A percentile compares a stretch with the other conserved stretches of the same genome.
Conservation (phyloP, 805 yeast species). For the Pichia scutulata region DNA sequence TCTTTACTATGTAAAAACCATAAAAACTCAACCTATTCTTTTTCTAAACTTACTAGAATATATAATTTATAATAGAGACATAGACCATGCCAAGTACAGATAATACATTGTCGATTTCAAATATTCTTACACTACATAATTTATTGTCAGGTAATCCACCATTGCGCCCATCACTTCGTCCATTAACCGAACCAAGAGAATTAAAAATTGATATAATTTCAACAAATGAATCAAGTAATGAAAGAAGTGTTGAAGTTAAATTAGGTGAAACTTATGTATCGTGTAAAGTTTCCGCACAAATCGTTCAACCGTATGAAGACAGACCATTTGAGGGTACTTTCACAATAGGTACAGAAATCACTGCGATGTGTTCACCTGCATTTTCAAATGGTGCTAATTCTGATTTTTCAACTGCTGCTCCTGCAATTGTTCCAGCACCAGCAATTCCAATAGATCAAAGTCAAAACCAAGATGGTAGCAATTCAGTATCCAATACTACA, state of each 20-base stretch:
- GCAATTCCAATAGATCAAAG: background rate
- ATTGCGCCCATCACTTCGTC: slow-evolving; percentile 11
- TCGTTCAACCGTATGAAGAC: slow-evolving; percentile 77
- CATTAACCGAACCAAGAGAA: slow-evolving; percentile 9
- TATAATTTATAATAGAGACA: background rate
- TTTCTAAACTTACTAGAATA: background rate
- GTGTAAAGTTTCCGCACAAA: slow-evolving; percentile 67
- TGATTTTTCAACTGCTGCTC: slow-evolving; percentile 11
- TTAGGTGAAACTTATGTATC: slow-evolving; percentile 72
- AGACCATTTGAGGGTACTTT: slow-evolving; percentile 92
- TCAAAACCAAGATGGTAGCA: background rate
- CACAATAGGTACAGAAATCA: slow-evolving; percentile 73
- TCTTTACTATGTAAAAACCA: background rate
- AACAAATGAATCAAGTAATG: slow-evolving; percentile 51
- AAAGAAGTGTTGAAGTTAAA: slow-evolving; percentile 54
- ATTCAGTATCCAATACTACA: background rate
- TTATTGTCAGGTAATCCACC: slow-evolving; percentile 9
- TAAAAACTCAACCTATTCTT: background rate
- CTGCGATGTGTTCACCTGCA: slow-evolving; percentile 83
- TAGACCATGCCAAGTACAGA: slow-evolving; percentile 8
- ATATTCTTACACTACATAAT: slow-evolving; percentile 7
- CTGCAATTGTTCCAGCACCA: slow-evolving; percentile 7
- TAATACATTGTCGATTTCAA: slow-evolving; percentile 9
- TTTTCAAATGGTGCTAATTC: slow-evolving; percentile 58
- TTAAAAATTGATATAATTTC: slow-evolving; percentile 41